Base-by-base conservation (phyloP, 441 rosid genomes). In the Erysimum cheiri region DNA sequence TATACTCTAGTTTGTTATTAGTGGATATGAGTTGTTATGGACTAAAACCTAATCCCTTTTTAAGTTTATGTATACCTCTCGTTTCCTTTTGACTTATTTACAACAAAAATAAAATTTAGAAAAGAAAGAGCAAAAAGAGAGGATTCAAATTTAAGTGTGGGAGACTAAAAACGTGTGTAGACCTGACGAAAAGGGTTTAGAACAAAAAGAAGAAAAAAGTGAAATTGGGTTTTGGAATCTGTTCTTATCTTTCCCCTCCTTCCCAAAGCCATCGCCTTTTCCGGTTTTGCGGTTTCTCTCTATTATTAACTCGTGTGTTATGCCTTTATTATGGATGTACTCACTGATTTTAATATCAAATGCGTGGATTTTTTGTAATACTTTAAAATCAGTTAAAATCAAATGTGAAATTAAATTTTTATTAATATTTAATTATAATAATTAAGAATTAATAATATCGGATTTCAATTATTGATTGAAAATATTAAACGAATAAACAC, bases 211-310 rank as follows among this genome's bases (percentile, higher is more conserved):
- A 60, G 35, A 60, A 60, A 19, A 19, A 19, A 41, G 24, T 54
- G 40, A 54, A 32, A 53, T 29, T 52, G 19, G 57, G 58, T 69
- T 72, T 72, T 56, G 28, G 70, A 19, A 64, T 64, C 19, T 54
- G 75, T 71, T 71, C 75, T 71, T 71, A 71, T 35, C 75, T 44
- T 62, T 62, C 1, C 4, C 15, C 41, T 60, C 52, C 3, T 50
- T 50, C 68, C 9, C 54, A 70, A 70, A 50, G 74, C 17, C 11
- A 70, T 53, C 12, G 8, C 8, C 48, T 12, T 50, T 22, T 22
- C 22, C 22, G 22, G 22, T 47, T 70, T 6, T 2, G 8, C 1
- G n/a, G 12, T 14, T 24, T 5, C 9, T 33, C 46, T 19, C 46
- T 58, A 7, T 57, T 22, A 12, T 33, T 47, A 2, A 5, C 35